Evolutionary conservation across 345 rosid species (phyloP).

Genomic region (Syzygium jambos): DNA sequence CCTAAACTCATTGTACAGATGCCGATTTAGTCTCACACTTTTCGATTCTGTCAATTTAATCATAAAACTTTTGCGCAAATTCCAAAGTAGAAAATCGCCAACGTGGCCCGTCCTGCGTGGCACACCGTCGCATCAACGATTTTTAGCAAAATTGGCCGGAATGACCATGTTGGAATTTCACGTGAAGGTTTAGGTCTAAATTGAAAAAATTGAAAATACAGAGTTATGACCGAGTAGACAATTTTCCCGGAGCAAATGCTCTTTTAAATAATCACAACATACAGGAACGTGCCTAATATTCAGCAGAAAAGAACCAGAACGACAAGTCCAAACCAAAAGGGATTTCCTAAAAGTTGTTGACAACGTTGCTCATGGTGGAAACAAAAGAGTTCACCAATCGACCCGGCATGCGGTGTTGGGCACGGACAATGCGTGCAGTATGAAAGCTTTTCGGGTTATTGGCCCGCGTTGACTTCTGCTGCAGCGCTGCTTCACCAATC

Average conservation of each 20-base stretch:
- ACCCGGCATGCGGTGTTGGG: background rate
- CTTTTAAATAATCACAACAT: too few relatives aligned
- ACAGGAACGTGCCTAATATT: background rate
- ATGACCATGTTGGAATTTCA: background rate
- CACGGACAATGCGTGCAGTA: background rate
- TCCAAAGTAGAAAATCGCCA: background rate
- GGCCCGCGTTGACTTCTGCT: background rate
- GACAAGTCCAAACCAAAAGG: background rate
- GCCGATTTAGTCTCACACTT: background rate
- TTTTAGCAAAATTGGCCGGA: background rate
- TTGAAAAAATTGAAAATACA: background rate
- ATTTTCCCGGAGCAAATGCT: background rate
- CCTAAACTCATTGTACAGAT: background rate
- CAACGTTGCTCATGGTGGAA: background rate
- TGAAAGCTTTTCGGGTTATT: background rate
- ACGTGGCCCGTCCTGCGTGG: background rate
- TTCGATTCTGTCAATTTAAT: background rate
- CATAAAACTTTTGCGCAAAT: rapidly evolving
- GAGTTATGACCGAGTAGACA: too few relatives aligned
- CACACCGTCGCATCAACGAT: rapidly evolving
- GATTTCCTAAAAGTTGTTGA: too few relatives aligned
- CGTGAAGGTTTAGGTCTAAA: background rate
- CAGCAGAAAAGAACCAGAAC: background rate
- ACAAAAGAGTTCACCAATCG: background rate
- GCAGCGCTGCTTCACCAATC: too few relatives aligned